These are phyloP conservation scores for Ceratocystis huliohia DNA, from an alignment of 2,329 filamentous ascomycete species.

Conservation along the genomic window DNA sequence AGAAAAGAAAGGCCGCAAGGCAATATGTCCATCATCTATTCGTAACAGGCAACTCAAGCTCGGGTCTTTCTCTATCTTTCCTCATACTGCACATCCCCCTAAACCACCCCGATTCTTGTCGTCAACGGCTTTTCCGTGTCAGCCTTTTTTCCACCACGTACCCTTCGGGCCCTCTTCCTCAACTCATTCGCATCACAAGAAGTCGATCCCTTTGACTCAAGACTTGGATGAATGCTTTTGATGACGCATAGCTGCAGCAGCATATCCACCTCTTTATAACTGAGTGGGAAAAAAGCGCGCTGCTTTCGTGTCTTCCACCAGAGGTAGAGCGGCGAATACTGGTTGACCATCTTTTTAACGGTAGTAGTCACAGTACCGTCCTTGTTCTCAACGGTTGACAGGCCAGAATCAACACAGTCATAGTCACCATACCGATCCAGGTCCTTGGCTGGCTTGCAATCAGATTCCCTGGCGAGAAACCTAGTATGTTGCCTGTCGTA, in stretches of 20 bases:
- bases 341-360: not conserved
- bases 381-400: not conserved
- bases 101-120: not conserved
- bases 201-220: not conserved
- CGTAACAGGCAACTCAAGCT: too few relatives aligned
- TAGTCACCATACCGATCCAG: conserved; percentile 7
- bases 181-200: not conserved
- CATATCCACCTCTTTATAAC: conserved; percentile 10
- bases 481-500: not conserved
- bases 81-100: not conserved
- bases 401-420: not conserved
- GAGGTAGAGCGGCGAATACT: conserved; percentile 9
- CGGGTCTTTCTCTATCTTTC: not conserved
- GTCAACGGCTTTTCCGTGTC: not conserved
- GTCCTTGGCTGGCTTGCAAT: not conserved
- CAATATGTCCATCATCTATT: not conserved
- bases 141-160: not conserved
- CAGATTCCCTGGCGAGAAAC: not conserved
- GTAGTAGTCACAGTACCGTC: conserved; percentile 2
- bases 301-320: conserved; percentile 18
- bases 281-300: conserved; percentile 10
- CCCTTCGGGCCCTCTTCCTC: not conserved
- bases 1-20: not conserved
- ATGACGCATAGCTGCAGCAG: conserved; percentile 1
- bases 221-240: not conserved